A percentile compares a stretch with the other conserved stretches of the same genome.
Conservation (phyloP, 495 filamentous ascomycete genomes). For the Penicillium angulare region DNA sequence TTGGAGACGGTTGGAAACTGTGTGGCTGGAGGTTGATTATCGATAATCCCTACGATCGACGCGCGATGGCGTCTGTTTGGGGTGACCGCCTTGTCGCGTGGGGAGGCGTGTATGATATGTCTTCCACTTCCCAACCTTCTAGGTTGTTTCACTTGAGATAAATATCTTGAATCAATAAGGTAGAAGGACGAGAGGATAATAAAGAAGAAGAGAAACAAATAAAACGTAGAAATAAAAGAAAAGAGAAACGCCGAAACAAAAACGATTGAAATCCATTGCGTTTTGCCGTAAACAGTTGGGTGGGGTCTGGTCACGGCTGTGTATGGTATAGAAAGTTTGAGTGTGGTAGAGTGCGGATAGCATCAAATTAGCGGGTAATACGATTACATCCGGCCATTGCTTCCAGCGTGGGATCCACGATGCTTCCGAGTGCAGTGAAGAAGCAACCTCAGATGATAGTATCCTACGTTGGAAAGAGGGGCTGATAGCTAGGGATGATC, state of each 20-base stretch:
- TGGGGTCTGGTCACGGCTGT: slow-evolving; percentile 16
- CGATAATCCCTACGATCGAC: slow-evolving; percentile 36
- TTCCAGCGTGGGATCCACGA: slow-evolving; percentile 26
- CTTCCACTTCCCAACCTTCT: neutral
- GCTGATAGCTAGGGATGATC: too few species aligned
- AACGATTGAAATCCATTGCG: slow-evolving; percentile 11
- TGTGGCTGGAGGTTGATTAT: slow-evolving; percentile 34
- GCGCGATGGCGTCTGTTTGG: slow-evolving; percentile 36
- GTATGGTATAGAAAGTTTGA: slow-evolving; percentile 15
- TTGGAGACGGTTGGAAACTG: slow-evolving; percentile 9
- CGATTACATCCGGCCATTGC: slow-evolving; percentile 16
- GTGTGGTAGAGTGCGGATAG: neutral
- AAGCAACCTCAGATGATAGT: neutral
- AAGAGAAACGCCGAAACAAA: slow-evolving; percentile 5
- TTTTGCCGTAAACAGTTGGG: slow-evolving; percentile 30
- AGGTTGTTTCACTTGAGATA: neutral
- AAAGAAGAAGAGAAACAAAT: slow-evolving; percentile 1
- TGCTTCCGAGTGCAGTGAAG: slow-evolving; percentile 27
- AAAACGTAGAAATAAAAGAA: neutral
- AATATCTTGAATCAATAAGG: neutral
- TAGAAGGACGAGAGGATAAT: slow-evolving; percentile 1
- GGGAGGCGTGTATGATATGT: slow-evolving; percentile 21
- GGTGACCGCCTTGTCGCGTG: slow-evolving; percentile 37
- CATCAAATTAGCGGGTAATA: slow-evolving; percentile 14
- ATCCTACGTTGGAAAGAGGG: slow-evolving; percentile 12